Conservation (phyloP, 2,329 filamentous ascomycete species). For the Coniochaeta sp. region DNA sequence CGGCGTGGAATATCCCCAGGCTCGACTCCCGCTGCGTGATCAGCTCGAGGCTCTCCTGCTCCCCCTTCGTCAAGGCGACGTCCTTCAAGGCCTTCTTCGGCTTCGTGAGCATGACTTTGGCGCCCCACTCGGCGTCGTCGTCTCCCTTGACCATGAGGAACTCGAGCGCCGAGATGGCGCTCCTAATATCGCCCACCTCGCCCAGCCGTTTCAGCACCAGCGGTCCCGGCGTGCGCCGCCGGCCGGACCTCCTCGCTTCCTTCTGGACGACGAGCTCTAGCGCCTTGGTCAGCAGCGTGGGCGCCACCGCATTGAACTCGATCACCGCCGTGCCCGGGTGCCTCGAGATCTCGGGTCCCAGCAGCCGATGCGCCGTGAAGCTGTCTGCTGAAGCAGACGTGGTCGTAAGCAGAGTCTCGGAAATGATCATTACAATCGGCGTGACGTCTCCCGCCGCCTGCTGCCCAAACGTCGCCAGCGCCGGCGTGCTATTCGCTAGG, state of each 20-base stretch:
- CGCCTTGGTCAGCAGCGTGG: conserved; percentile 77
- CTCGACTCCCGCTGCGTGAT: conserved; percentile 83
- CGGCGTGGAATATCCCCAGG: conserved; percentile 90
- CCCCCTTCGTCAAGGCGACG: conserved; percentile 62
- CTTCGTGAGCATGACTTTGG: conserved; percentile 64
- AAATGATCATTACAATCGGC: conserved; percentile 83
- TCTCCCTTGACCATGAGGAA: conserved; percentile 85
- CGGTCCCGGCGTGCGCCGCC: conserved; percentile 68
- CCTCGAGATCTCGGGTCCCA: conserved; percentile 78
- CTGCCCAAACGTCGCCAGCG: conserved; percentile 38
- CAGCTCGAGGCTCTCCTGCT: conserved; percentile 70
- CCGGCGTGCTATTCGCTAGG: conserved; percentile 58
- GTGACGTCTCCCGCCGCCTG: conserved; percentile 36
- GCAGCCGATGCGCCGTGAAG: conserved; percentile 82
- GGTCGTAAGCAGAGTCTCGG: conserved; percentile 81
- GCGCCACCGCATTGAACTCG: conserved; percentile 89
- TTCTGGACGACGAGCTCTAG: conserved; percentile 76
- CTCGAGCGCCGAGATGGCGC: conserved; percentile 84
- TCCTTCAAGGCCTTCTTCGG: conserved; percentile 54
- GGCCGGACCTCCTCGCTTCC: conserved; percentile 71
- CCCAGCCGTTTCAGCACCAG: conserved; percentile 71
- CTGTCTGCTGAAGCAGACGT: conserved; percentile 81
- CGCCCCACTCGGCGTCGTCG: conserved; percentile 64
- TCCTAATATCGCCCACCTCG: conserved; percentile 86
- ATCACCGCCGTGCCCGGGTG: conserved; percentile 74